These are phyloP conservation scores for Paraphaeosphaeria minitans DNA, from an alignment of 2,329 filamentous ascomycete genomes.

Conservation along the genomic window DNA sequence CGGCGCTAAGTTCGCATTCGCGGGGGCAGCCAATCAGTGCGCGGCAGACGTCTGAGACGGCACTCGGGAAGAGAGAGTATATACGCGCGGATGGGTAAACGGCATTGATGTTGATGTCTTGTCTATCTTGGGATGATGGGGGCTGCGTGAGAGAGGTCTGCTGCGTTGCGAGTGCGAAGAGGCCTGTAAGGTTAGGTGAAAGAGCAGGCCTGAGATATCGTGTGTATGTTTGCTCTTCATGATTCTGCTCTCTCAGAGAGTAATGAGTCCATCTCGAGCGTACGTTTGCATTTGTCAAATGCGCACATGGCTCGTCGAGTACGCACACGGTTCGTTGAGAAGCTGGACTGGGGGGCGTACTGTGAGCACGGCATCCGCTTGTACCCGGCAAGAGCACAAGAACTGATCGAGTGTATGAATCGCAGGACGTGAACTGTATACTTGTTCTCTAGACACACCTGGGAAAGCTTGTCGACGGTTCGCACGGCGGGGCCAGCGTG, in stretches of 20 bases:
- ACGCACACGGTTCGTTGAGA: neutral
- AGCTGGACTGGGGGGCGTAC: too few species aligned
- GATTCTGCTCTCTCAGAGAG: neutral
- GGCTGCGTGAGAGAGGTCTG: neutral
- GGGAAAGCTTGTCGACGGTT: constrained; percentile 11
- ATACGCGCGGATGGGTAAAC: neutral
- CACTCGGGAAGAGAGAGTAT: constrained; percentile 1
- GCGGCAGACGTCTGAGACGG: neutral
- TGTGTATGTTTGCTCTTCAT: neutral
- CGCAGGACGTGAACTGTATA: too few species aligned
- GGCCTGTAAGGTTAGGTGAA: neutral
- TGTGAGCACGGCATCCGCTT: too few species aligned
- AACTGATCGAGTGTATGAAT: too few species aligned
- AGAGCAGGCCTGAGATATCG: neutral
- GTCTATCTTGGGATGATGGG: neutral
- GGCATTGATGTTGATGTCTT: neutral
- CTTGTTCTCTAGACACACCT: too few species aligned
- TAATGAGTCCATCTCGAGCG: neutral
- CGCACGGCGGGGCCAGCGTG: constrained; percentile 21
- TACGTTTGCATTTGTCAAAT: neutral
- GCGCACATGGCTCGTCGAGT: neutral
- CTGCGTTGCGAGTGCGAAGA: constrained; percentile 3
- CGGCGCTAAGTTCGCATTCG: constrained; percentile 25
- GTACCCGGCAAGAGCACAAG: too few species aligned
- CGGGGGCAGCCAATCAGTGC: constrained; percentile 17